Conservation (phyloP, 371 early-diverging fungal genomes). For the Mortierella sp. region DNA sequence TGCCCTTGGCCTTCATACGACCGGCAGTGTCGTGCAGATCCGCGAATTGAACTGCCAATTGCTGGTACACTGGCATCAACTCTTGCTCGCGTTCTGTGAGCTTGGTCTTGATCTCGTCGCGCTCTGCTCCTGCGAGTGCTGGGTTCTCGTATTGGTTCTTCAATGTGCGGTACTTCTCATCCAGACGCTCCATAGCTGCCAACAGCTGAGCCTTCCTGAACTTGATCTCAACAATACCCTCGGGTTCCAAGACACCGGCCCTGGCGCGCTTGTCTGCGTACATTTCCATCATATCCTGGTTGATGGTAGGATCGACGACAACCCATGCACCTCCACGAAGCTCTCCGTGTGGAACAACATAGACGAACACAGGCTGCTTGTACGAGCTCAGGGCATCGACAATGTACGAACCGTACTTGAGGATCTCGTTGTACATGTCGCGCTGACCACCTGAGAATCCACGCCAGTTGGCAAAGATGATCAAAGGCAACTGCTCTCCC, state of each 20-base stretch:
- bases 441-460: slow-evolving; percentile 99
- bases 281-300: slow-evolving; percentile 98
- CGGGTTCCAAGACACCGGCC: slow-evolving; percentile 98
- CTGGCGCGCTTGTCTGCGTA: slow-evolving; percentile 92
- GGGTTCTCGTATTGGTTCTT: slow-evolving; percentile 73
- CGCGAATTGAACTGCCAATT: slow-evolving; percentile 96
- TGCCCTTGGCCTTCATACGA: slow-evolving; percentile 96
- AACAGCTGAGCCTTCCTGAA: slow-evolving; percentile 93
- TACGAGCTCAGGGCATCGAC: slow-evolving; percentile 95
- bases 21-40: slow-evolving; percentile 98
- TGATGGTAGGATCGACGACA: slow-evolving; percentile 98
- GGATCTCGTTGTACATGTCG: slow-evolving; percentile 98
- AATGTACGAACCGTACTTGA: slow-evolving; percentile 98
- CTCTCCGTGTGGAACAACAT: slow-evolving; percentile 95
- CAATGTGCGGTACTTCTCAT: slow-evolving; percentile 76
- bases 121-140: slow-evolving; percentile 58
- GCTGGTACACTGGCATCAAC: slow-evolving; percentile 91
- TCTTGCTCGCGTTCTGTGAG: slow-evolving; percentile 87
- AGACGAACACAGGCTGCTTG: slow-evolving; percentile 98
- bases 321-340: slow-evolving; percentile 99
- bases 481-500: slow-evolving; percentile 97
- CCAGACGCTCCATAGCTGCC: slow-evolving; percentile 93
- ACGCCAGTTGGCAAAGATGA: slow-evolving; percentile 99
- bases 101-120: slow-evolving; percentile 71
- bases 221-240: slow-evolving; percentile 99